These are phyloP conservation scores for Xylariaceae sp. DNA, from an alignment of 2,329 filamentous ascomycete genomes.

Conservation along the genomic window DNA sequence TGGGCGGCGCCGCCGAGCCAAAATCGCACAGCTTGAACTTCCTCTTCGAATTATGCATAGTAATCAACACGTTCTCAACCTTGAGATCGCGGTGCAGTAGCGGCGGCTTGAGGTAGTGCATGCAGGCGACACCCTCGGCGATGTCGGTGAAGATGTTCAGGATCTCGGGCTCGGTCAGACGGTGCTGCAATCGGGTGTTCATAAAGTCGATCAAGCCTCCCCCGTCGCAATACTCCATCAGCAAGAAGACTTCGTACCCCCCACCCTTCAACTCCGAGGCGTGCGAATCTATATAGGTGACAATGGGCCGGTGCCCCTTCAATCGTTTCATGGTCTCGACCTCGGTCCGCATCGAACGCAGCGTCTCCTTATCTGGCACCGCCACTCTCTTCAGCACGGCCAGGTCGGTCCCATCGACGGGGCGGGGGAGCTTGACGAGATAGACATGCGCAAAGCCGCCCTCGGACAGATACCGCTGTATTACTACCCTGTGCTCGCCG, in stretches of 20 bases:
- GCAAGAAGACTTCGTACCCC: conserved; percentile 94
- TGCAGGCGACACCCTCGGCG: conserved; percentile 91
- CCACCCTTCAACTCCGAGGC: conserved; percentile 88
- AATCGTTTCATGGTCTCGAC: conserved; percentile 99
- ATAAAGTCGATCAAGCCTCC: conserved; percentile 98
- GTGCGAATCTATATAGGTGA: conserved; percentile 97
- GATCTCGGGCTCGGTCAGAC: conserved; percentile 95
- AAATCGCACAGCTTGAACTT: conserved; percentile 98
- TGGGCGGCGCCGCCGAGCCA: conserved; percentile 80
- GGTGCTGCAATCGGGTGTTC: conserved; percentile 95
- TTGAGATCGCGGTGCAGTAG: conserved; percentile 92
- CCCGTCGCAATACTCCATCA: conserved; percentile 96
- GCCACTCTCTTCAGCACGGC: conserved; percentile 93
- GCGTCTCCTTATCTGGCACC: conserved; percentile 88
- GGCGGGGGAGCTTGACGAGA: conserved; percentile 77
- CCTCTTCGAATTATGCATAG: conserved; percentile 56
- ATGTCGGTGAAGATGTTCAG: conserved; percentile 95
- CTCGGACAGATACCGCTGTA: conserved; percentile 96
- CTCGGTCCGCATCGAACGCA: conserved; percentile 95
- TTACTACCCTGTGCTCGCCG: conserved; percentile 83
- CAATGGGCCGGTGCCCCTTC: conserved; percentile 92
- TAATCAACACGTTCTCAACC: conserved; percentile 96
- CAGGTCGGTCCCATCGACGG: conserved; percentile 70
- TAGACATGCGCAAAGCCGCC: conserved; percentile 98
- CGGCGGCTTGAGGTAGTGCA: conserved; percentile 96